phyloP scores from a whole-genome alignment of 2,329 filamentous ascomycete species.

The Acarospora socialis region DNA sequence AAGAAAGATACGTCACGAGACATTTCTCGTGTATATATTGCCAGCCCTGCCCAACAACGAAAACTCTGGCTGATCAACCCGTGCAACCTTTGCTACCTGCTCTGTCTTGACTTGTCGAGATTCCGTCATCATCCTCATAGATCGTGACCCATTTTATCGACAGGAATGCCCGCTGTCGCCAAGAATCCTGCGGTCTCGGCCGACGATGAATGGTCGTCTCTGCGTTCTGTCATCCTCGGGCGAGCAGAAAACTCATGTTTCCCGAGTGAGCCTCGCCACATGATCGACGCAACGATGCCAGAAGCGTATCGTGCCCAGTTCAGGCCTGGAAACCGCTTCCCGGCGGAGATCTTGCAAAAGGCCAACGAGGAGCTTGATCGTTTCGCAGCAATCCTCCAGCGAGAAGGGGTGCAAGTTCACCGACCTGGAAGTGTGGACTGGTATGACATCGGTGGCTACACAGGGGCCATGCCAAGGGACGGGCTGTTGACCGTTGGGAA shows the following conservation, averaged over 20 bases:
- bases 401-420: constrained; percentile 16
- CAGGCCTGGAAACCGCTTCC: constrained; percentile 14
- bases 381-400: constrained; percentile 15
- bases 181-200: constrained; percentile 3
- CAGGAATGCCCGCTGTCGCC: too few species aligned
- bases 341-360: constrained; percentile 14
- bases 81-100: too few species aligned
- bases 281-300: constrained; percentile 16
- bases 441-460: constrained; percentile 19
- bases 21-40: too few species aligned
- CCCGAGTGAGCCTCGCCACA: constrained; percentile 15
- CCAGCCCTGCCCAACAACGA: too few species aligned
- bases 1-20: too few species aligned
- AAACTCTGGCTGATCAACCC: too few species aligned
- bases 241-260: constrained; percentile 17
- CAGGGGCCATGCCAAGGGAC: constrained; percentile 23
- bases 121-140: too few species aligned
- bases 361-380: constrained; percentile 17
- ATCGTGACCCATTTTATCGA: too few species aligned
- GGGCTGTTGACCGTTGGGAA: constrained; percentile 21
- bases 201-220: constrained; percentile 19
- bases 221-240: constrained; percentile 18
- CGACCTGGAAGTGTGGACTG: constrained; percentile 15
- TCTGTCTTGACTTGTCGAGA: too few species aligned
- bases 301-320: constrained; percentile 11